Percentiles rank a stretch among this genome's conserved stretches.
Evolutionary conservation across 2,329 filamentous ascomycete genomes (phyloP).

Genomic region (Myotisia sp.): DNA sequence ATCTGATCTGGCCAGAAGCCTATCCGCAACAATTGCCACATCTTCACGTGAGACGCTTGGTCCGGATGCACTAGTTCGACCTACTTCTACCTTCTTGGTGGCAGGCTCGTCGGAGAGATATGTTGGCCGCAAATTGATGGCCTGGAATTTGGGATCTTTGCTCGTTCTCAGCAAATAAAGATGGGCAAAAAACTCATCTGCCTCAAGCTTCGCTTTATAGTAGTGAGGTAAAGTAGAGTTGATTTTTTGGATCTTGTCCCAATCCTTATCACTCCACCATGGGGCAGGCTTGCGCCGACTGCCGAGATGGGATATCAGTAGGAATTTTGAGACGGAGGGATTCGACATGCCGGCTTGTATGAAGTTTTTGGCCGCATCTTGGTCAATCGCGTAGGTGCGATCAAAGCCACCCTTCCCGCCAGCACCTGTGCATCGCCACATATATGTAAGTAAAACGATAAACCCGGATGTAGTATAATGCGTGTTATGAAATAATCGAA

Average conservation of each 20-base stretch:
- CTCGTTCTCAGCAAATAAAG: conserved; percentile 24
- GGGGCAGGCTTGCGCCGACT: conserved; percentile 34
- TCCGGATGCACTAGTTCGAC: conserved; percentile 28
- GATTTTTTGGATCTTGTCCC: conserved; percentile 31
- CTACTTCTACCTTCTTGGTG: conserved; percentile 35
- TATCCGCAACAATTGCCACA: conserved; percentile 38
- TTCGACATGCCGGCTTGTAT: conserved; percentile 35
- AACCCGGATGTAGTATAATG: too few relatives aligned
- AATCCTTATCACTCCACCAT: conserved; percentile 39
- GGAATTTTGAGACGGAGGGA: conserved; percentile 37
- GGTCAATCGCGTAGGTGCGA: conserved; percentile 40
- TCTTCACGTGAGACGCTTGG: conserved; percentile 34
- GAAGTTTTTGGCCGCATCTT: conserved; percentile 41
- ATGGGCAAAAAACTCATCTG: conserved; percentile 41
- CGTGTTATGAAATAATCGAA: not conserved
- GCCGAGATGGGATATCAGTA: conserved; percentile 41
- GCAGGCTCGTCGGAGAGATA: conserved; percentile 35
- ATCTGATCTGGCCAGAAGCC: conserved; percentile 35
- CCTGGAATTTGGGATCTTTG: conserved; percentile 27
- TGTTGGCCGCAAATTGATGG: conserved; percentile 40
- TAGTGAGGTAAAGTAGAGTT: conserved; percentile 40
- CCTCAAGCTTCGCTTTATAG: conserved; percentile 40
- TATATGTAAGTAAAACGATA: too few relatives aligned
- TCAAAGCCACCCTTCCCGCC: conserved; percentile 40
- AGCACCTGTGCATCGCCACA: conserved; percentile 29